Percentiles rank a stretch among this genome's conserved stretches.
phyloP scores from a whole-genome alignment of 345 rosid genomes.

The Abelmoschus esculentus region DNA sequence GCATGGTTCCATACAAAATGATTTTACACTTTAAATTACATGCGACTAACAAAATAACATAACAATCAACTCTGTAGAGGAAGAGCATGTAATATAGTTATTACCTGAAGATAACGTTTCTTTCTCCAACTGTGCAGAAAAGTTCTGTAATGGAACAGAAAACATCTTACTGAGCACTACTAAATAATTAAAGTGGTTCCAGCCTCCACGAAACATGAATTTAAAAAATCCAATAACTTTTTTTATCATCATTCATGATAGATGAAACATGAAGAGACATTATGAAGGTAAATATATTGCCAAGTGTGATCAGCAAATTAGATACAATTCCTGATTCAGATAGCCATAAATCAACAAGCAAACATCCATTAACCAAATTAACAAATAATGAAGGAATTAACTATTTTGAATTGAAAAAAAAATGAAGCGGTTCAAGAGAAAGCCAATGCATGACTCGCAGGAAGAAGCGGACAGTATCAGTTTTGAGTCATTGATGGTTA shows the following conservation, averaged over 20 bases:
- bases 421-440: not conserved
- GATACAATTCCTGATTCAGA: not conserved
- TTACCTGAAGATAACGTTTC: slow-evolving; percentile 78
- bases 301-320: not conserved
- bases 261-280: not conserved
- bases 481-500: slow-evolving; percentile 1
- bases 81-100: slow-evolving; percentile 10
- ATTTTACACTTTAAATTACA: not conserved
- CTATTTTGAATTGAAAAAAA: not conserved
- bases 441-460: not conserved
- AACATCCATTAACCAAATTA: not conserved
- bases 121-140: slow-evolving; percentile 94
- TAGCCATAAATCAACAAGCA: not conserved
- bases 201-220: not conserved
- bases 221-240: slow-evolving; percentile 3
- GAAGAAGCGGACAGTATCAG: not conserved
- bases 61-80: slow-evolving; percentile 3
- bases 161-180: slow-evolving; percentile 12
- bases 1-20: not conserved
- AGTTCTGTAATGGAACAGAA: slow-evolving; percentile 54
- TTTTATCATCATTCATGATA: not conserved
- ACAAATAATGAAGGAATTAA: not conserved
- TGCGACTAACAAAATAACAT: not conserved
- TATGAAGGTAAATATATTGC: not conserved
- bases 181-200: slow-evolving; percentile 8